Evolutionary conservation across 345 rosid genomes (phyloP), one percentile per base, ranked within the genome.

Genomic region (Nephelium lappaceum): DNA sequence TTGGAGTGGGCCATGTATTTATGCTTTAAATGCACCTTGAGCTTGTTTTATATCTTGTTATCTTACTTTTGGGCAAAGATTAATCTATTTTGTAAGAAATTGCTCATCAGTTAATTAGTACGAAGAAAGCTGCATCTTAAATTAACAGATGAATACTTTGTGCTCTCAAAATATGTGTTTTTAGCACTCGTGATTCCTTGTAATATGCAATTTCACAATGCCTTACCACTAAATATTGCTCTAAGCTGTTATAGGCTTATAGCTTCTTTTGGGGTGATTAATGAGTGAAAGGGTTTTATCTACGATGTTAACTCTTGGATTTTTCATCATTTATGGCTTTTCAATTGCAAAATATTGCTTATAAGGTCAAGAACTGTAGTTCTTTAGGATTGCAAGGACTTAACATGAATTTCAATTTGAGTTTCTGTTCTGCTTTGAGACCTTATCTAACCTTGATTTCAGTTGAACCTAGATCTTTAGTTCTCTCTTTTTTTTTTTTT

Each of bases 361-460:
- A 51, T 51, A 51, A 51, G 16, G 15, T 18, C 57, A 51, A 51
- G 15, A 51, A 51, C 27, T n/a, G 49, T n/a, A 18, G 70, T 23
- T 19, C 25, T 9, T 10, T 67, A 4, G 6, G 51, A 23, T 67
- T n/a, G 51, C 19, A 19, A 9, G n/a, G 43, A 67, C 21, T n/a
- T 39, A 10, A 10, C 57, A n/a, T 1, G 18, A 67, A 19, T 42
- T n/a, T 19, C 9, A 5, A 8, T 6, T 19, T 19, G 49, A 39
- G 71, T 19, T 67, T 19, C 51, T n/a, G 55, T 21, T 23, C 0
- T 45, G 49, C 49, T 65, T 65, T 36, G 43, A 6, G 45, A 21
- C 70, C 42, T 10, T 38, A 7, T 38, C 51, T n/a, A 3, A 65
- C 69, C 47, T 67, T 67, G 47, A 67, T 69, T 72, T 72, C 61